These are phyloP conservation scores for Ilyonectria robusta DNA, from an alignment of 2,329 filamentous ascomycete genomes.

Conservation along the genomic window DNA sequence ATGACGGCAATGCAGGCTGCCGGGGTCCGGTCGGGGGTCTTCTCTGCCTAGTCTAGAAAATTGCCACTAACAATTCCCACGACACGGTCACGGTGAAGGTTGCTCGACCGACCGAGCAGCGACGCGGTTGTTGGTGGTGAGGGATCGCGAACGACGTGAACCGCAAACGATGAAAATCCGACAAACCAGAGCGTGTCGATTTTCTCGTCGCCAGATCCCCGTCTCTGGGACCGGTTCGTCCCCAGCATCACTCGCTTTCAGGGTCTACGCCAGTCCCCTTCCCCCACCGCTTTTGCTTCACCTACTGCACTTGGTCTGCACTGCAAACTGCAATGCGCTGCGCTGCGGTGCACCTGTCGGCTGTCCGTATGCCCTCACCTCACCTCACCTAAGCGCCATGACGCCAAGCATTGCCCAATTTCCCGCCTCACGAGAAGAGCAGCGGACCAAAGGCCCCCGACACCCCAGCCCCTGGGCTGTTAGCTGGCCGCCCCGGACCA, in stretches of 20 bases:
- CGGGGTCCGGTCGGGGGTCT: background rate
- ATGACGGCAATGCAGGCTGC: conserved; percentile 27
- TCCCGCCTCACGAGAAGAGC: conserved; percentile 22
- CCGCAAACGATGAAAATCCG: background rate
- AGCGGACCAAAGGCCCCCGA: conserved; percentile 2
- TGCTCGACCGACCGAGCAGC: conserved; percentile 27
- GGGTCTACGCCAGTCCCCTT: conserved; percentile 34
- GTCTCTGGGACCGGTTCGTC: conserved; percentile 21
- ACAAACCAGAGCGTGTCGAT: conserved; percentile 16
- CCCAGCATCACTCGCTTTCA: conserved; percentile 26
- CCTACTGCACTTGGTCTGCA: conserved; percentile 9
- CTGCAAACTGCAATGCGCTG: conserved; percentile 15
- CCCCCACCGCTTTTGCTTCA: conserved; percentile 17
- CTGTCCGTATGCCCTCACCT: conserved; percentile 1
- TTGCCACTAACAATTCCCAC: background rate
- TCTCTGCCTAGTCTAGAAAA: background rate
- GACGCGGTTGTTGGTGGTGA: conserved; percentile 27
- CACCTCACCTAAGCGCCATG: conserved; percentile 3
- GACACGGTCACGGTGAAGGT: conserved; percentile 14
- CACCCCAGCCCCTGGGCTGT: conserved; percentile 17
- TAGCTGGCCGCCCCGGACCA: conserved; percentile 5
- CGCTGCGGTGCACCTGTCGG: conserved; percentile 13
- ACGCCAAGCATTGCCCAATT: background rate
- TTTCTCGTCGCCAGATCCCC: conserved; percentile 5
- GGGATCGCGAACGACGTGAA: conserved; percentile 23